Evolutionary conservation across 75 land plant genomes (phyloP), one percentile per base, ranked within the genome.

Genomic region (Chamaecyparis obtusa): DNA sequence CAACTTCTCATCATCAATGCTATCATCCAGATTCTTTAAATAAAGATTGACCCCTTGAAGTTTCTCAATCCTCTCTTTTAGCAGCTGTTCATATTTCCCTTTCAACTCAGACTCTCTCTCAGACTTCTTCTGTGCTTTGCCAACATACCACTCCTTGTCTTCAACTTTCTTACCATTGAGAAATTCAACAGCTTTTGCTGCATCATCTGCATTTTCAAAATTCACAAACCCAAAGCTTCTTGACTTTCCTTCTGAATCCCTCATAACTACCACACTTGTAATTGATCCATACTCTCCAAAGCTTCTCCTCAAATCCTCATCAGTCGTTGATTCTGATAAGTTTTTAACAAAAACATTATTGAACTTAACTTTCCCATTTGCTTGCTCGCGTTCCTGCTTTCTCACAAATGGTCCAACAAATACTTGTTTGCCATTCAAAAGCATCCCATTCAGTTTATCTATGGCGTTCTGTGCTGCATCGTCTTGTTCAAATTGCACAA

Each of bases 71-170:
- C 87, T 86, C 60, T 93, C 97, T 77, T 94, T 97, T 32, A 86
- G 86, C 37, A 86, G 88, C 85, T 93, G 95, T 84, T 94, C 99
- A 91, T 90, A 94, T 89, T 87, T 91, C 1, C 80, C 90, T 55
- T 92, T 93, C 77, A 97, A 85, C 87, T 97, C 99, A 13, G 87
- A 85, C 75, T 97, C 99, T 57, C 99, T 93, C 87, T 96, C 98
- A 77, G 93, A 89, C 87, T 96, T 96, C 86, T 94, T 96, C 87
- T 94, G 97, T 14, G 98, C 99, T 86, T 93, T 92, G 57, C 99
- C 99, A 64, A 97, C 98, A 90, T 93, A 96, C 98, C 95, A 96
- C 80, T 94, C 98, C 75, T 95, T 96, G 27, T 93, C 97, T 86
- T 93, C 94, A 88, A 94, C 44, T 69, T 91, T 94, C 88, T 91